Percentiles rank a stretch among this genome's conserved stretches.
Conservation (phyloP, 2,329 filamentous ascomycete species). For the Aureobasidium sp. region DNA sequence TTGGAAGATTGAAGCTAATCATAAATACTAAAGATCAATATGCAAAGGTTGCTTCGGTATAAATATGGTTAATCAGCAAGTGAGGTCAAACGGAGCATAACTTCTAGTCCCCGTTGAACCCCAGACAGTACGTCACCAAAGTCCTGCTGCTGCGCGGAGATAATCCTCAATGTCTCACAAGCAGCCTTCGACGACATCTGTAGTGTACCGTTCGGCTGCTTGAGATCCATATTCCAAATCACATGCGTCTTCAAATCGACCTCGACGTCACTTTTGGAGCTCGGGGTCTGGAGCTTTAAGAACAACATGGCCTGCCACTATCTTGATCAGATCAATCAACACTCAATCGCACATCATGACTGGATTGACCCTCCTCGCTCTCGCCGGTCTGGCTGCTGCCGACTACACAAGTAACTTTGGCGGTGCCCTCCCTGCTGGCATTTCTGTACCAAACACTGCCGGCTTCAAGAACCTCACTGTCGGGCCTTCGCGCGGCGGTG, state of each 20-base stretch:
- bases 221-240: neutral
- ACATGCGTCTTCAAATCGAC: neutral
- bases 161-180: neutral
- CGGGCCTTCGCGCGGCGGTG: slow-evolving; percentile 18
- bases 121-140: neutral
- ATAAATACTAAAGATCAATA: too few relatives aligned
- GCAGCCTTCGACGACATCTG: neutral
- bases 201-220: neutral
- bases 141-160: neutral
- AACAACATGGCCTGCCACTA: neutral
- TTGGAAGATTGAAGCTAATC: neutral
- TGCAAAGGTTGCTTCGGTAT: neutral
- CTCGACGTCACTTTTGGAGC: neutral
- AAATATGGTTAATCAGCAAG: neutral
- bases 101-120: neutral
- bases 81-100: slow-evolving; percentile 3
- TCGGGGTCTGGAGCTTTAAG: neutral
- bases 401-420: neutral
- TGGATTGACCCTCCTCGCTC: neutral
- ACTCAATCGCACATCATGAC: neutral
- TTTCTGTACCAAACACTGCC: slow-evolving; percentile 10
- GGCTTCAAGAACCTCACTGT: slow-evolving; percentile 17
- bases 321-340: neutral
- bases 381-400: slow-evolving; percentile 6
- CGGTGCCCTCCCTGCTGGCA: slow-evolving; percentile 11